phyloP scores from a whole-genome alignment of 257 asterid genomes.

The Fraxinus cuspidata region DNA sequence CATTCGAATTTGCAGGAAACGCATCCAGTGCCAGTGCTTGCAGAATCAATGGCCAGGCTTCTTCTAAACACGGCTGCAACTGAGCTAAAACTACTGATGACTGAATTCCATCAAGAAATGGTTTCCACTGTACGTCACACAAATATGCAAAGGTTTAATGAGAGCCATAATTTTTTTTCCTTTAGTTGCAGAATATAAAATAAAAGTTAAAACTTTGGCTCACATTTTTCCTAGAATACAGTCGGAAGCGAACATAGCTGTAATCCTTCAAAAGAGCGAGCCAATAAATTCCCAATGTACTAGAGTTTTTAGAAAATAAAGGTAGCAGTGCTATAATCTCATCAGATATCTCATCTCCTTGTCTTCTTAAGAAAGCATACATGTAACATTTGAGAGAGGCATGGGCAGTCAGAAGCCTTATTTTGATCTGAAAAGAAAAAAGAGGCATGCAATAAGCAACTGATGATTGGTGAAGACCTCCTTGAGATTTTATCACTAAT shows the following conservation, averaged over 20 bases:
- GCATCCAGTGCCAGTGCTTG: constrained; percentile 96
- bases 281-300: constrained; percentile 81
- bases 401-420: constrained; percentile 92
- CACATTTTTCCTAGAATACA: constrained; percentile 67
- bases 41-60: constrained; percentile 95
- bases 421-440: constrained; percentile 69
- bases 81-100: constrained; percentile 72
- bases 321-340: constrained; percentile 82
- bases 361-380: constrained; percentile 70
- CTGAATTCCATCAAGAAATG: constrained; percentile 95
- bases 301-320: constrained; percentile 77
- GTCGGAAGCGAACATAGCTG: constrained; percentile 58
- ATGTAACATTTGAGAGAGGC: constrained; percentile 93
- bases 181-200: constrained; percentile 17
- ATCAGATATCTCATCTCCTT: constrained; percentile 66
- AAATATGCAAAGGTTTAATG: constrained; percentile 29
- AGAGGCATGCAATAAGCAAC: constrained; percentile 28
- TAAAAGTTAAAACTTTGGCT: constrained; percentile 39
- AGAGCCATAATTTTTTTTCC: constrained; percentile 14
- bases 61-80: constrained; percentile 84
- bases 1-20: constrained; percentile 55
- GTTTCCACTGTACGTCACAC: constrained; percentile 73
- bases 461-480: constrained; percentile 26
- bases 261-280: constrained; percentile 86
- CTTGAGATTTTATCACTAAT: constrained; percentile 10